These are phyloP conservation scores for Amanita rubescens DNA, from an alignment of 768 basidiomycete species.

Conservation along the genomic window DNA sequence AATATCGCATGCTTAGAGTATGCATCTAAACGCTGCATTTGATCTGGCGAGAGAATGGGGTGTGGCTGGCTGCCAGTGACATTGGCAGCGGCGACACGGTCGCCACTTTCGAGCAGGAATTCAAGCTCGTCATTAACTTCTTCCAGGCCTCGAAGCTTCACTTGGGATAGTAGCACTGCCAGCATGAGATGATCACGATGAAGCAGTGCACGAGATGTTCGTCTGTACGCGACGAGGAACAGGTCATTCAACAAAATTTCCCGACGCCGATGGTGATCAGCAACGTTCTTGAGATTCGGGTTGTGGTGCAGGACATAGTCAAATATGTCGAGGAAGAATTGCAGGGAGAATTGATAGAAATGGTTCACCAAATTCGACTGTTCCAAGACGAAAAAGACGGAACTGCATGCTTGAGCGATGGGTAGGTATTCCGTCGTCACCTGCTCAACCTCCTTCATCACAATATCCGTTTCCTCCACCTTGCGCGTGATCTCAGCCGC, in stretches of 20 bases:
- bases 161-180: conserved; percentile 83
- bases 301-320: conserved; percentile 91
- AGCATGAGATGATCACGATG: conserved; percentile 89
- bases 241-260: conserved; percentile 81
- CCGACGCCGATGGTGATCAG: conserved; percentile 66
- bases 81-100: conserved; percentile 39
- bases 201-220: conserved; percentile 85
- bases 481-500: conserved; percentile 94
- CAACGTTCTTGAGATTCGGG: conserved; percentile 75
- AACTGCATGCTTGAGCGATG: conserved; percentile 91
- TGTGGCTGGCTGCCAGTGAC: conserved; percentile 27
- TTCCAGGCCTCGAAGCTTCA: conserved; percentile 74
- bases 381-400: conserved; percentile 95
- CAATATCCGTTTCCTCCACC: conserved; percentile 91
- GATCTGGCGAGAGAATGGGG: conserved; percentile 57
- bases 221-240: conserved; percentile 80
- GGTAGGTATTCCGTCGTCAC: conserved; percentile 94
- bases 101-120: conserved; percentile 86
- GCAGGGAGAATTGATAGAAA: conserved; percentile 98
- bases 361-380: conserved; percentile 91
- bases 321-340: conserved; percentile 98
- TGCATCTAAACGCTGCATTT: conserved; percentile 56
- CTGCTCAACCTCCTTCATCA: conserved; percentile 95
- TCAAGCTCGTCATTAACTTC: conserved; percentile 83
- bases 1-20: conserved; percentile 72